These are phyloP conservation scores for Apodospora peruviana DNA, from an alignment of 495 filamentous ascomycete genomes.

Conservation along the genomic window DNA sequence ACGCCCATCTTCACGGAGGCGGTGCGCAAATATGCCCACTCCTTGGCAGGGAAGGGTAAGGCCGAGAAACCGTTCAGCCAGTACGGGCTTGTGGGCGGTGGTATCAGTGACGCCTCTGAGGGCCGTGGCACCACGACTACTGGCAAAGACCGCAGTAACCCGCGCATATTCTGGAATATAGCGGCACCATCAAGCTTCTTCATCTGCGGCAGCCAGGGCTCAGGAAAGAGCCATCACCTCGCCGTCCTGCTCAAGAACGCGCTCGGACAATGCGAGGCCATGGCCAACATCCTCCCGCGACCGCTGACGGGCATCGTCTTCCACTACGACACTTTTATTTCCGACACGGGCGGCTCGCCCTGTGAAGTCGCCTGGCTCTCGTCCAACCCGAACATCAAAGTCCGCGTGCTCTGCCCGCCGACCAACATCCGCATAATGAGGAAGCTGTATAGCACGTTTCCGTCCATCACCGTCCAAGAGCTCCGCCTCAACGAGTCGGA, in stretches of 20 bases:
- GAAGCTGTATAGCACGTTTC: conserved; percentile 32
- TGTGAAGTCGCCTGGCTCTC: conserved; percentile 68
- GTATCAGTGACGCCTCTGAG: no score
- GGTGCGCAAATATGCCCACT: conserved; percentile 24
- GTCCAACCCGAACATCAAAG: conserved; percentile 45
- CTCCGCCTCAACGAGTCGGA: conserved; percentile 52
- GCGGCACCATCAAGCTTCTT: conserved; percentile 63
- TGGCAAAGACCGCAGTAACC: conserved; percentile 9
- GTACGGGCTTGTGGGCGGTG: conserved; percentile 37
- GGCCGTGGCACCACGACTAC: conserved; percentile 1
- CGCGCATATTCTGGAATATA: conserved; percentile 58
- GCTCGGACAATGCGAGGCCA: conserved; percentile 36
- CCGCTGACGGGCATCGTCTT: conserved; percentile 63
- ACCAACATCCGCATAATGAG: conserved; percentile 50
- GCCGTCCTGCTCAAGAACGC: conserved; percentile 66
- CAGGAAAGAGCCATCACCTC: conserved; percentile 70
- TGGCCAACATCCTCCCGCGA: conserved; percentile 31
- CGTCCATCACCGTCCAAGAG: conserved; percentile 45
- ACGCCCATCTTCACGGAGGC: conserved; percentile 35
- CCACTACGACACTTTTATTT: conserved; percentile 60
- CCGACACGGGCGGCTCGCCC: conserved; percentile 44
- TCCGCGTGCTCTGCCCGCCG: conserved; percentile 59
- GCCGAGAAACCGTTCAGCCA: conserved; percentile 24
- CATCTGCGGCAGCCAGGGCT: conserved; percentile 73
- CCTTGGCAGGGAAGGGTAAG: not conserved